Percentiles rank a stretch among this genome's conserved stretches.
These are phyloP conservation scores for Thymus mandschuricus DNA, from an alignment of 257 asterid species.

Conservation along the genomic window DNA sequence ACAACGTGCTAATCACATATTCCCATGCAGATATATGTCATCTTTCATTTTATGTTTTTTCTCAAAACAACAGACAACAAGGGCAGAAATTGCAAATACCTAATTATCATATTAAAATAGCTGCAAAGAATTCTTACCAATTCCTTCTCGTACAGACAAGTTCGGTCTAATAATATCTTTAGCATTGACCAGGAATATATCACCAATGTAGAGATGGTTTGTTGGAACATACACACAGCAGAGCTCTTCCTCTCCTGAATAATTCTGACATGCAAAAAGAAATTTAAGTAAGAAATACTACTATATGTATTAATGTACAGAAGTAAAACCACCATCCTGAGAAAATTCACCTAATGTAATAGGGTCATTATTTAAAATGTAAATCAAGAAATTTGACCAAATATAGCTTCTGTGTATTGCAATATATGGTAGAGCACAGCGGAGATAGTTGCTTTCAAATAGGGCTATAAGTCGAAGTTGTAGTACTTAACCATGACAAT, in stretches of 20 bases:
- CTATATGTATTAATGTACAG: background rate
- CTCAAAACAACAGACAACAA: slow-evolving; percentile 22
- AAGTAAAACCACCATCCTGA: background rate
- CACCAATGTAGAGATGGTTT: slow-evolving; percentile 75
- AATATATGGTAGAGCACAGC: slow-evolving; percentile 1
- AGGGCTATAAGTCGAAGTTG: slow-evolving; percentile 7
- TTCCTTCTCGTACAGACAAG: slow-evolving; percentile 73
- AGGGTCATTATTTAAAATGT: slow-evolving; percentile 6
- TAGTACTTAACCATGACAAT: background rate
- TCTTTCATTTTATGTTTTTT: background rate
- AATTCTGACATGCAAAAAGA: slow-evolving; percentile 43
- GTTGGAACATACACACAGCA: slow-evolving; percentile 80
- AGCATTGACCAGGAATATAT: slow-evolving; percentile 63
- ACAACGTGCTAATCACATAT: background rate
- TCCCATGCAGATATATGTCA: background rate
- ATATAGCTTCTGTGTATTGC: slow-evolving; percentile 3
- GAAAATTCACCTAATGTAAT: slow-evolving; percentile 8
- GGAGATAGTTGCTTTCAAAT: background rate
- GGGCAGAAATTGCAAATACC: background rate
- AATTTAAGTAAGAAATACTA: background rate
- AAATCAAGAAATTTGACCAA: slow-evolving; percentile 1
- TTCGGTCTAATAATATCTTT: slow-evolving; percentile 68
- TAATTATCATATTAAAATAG: slow-evolving; percentile 12
- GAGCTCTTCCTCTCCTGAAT: slow-evolving; percentile 64
- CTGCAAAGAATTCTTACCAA: slow-evolving; percentile 49